Evolutionary conservation across 371 early-diverging fungal genomes (phyloP), one percentile per base, ranked within the genome.

Genomic region (Lichtheimia corymbifera): DNA sequence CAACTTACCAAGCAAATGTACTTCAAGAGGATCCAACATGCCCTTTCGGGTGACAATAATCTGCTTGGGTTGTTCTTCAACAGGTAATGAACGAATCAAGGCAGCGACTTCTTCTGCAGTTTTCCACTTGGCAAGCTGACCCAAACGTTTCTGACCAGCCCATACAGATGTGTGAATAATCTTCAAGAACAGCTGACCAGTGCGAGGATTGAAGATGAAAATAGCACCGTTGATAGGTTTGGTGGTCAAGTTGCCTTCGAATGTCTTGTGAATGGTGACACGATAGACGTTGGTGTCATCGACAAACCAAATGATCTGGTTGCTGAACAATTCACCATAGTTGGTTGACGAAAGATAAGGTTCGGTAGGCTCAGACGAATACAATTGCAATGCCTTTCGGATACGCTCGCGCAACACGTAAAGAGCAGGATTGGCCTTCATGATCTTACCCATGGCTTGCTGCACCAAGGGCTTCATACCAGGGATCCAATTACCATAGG

Each of bases 221-320:
- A 99, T 93, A 41, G 97, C 97, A 59, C 98, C 98, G 84, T 99
- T 98, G 77, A 98, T 98, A 28, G 98, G 98, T 67, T 97, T 97
- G 25, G 98, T 99, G 27, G 89, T 91, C 88, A 99, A 90, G 72
- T 97, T 97, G 50, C 99, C 99, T 77, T 99, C 98, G 65, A 97
- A 97, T 9, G 99, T 98, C 88, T 97, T 97, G 87, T 99, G 99
- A 72, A 97, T 97, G 27, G 98, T 99, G 43, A 99, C 99, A 71
- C 99, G 94, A 76, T 99, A 99, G 4, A 99, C 99, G 66, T 98
- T 97, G 56, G 99, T 97, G 72, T 99, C 99, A 74, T 99, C 99
- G 25, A 99, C 93, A 71, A 99, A 99, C 99, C 99, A 99, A 67
- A 97, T 96, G 64, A 94, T 97, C 78, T 97, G 97, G 75, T 96